Evolutionary conservation across 2,329 filamentous ascomycete genomes (phyloP), one percentile per base, ranked within the genome.

Genomic region (Fusarium pseudonygamai): DNA sequence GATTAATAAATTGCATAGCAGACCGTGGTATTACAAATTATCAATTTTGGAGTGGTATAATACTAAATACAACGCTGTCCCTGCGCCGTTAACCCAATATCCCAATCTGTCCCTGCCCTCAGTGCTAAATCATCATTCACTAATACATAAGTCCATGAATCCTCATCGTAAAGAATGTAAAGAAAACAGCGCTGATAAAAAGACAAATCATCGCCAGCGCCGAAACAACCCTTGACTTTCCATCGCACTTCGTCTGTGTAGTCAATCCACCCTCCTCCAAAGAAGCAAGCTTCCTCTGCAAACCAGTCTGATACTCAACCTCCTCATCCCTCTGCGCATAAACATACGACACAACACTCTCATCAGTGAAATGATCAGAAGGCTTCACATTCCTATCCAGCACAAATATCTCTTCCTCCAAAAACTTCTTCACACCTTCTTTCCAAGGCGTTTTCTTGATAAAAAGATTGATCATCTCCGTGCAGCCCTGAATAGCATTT

Each of bases 311-410:
- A 24, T 69, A 69, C 11, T 69, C 12, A 16, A 18, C 4, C 14
- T 69, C 50, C 7, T 64, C 13, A 1, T 64, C 24, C 24, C 16
- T 10, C 12, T 43, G 52, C 6, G 32, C 24, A n/a, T 69, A 53
- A 14, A 28, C 16, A 14, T 69, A 68, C 3, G 67, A 65, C 3
- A 69, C 20, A 26, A 70, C 40, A 24, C 42, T 49, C 47, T 70
- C 67, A 24, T 73, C 69, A 18, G 69, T 72, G 3, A 69, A 72
- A 7, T 55, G 55, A 22, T 72, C 69, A 9, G 69, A 72, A 1
- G 69, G 64, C 26, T 46, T 64, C 5, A 10, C 67, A 18, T 52
- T 47, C 12, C 16, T 28, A 6, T 71, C 68, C 28, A 72, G 15
- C 10, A 47, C 47, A 7, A 72, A 72, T 14, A 72, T 49, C 1